Evolutionary conservation across 2,329 filamentous ascomycete species (phyloP), one percentile per base, ranked within the genome.

Genomic region (Plectosphaerella sp.): DNA sequence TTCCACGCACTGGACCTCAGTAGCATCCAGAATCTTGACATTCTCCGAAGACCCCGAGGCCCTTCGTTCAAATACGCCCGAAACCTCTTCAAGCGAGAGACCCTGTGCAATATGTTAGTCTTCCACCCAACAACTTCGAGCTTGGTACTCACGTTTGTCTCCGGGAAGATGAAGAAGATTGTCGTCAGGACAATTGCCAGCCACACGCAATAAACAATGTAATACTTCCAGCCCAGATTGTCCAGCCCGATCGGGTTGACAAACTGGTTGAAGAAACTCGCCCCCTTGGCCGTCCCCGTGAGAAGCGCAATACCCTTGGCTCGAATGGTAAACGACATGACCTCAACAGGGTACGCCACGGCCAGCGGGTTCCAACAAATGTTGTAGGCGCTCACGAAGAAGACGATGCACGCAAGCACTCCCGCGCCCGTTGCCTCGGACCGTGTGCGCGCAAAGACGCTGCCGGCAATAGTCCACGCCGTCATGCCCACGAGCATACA

Each of bases 241-340:
- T 69, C 72, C 1, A 84, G 63, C 0, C 74, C 80, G 47, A 78
- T 75, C 0, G 81, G 81, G 25, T 77, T 76, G 9, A 84, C 77
- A 2, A 61, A 65, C 33, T 66, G 61, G 18, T 67, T 66, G 46
- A 67, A 65, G 12, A 65, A 59, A 4, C n/a, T 43, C n/a, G 41
- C 41, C n/a, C 5, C 41, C 16, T 43, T 43, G n/a, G 41, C 18
- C n/a, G 41, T 20, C 5, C 41, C 41, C 41, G 18, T 18, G n/a
- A 43, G 18, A 2, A 65, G 58, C 1, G 59, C 62, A 57, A 81
- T 73, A 57, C 79, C 78, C 53, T 77, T 77, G 12, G 76, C 73
- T 12, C 78, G 72, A 49, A 77, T 72, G 1, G 73, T 69, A 59
- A 74, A 82, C 1, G 78, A 78, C 54, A 80, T 78, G 1, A 82